These are phyloP conservation scores for Paraphoma sp. DNA, from an alignment of 2,329 filamentous ascomycete genomes.

Conservation along the genomic window DNA sequence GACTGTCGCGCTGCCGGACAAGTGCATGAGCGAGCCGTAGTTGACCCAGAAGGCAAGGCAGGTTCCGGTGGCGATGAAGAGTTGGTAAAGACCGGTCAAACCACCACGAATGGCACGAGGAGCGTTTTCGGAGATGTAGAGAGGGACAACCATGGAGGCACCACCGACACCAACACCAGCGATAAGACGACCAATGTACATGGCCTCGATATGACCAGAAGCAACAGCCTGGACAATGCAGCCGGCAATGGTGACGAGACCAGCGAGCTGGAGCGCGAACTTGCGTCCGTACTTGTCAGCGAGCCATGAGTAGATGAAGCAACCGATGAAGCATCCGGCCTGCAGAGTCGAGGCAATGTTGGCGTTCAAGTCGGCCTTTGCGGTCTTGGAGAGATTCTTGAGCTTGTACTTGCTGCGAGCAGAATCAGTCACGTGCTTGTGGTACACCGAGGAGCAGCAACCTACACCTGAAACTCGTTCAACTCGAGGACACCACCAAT, in stretches of 20 bases:
- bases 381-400: slow-evolving; percentile 48
- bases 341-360: slow-evolving; percentile 77
- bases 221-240: slow-evolving; percentile 69
- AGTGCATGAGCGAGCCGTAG: slow-evolving; percentile 58
- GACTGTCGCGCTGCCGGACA: slow-evolving; percentile 56
- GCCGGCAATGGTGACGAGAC: slow-evolving; percentile 65
- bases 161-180: slow-evolving; percentile 61
- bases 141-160: slow-evolving; percentile 64
- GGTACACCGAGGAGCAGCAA: slow-evolving; percentile 3
- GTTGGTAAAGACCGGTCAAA: slow-evolving; percentile 66
- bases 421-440: background rate
- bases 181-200: slow-evolving; percentile 71
- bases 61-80: slow-evolving; percentile 61
- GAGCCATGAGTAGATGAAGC: slow-evolving; percentile 63
- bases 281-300: slow-evolving; percentile 65
- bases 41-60: slow-evolving; percentile 64
- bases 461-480: slow-evolving; percentile 62
- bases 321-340: slow-evolving; percentile 71
- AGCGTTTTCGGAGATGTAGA: slow-evolving; percentile 67
- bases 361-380: slow-evolving; percentile 63
- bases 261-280: slow-evolving; percentile 61
- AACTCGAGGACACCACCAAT: slow-evolving; percentile 72
- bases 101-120: slow-evolving; percentile 66
- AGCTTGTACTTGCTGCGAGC: slow-evolving; percentile 60
- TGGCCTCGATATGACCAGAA: slow-evolving; percentile 64